phyloP scores from a whole-genome alignment of 306 rosid genomes.

The Inga laurina region DNA sequence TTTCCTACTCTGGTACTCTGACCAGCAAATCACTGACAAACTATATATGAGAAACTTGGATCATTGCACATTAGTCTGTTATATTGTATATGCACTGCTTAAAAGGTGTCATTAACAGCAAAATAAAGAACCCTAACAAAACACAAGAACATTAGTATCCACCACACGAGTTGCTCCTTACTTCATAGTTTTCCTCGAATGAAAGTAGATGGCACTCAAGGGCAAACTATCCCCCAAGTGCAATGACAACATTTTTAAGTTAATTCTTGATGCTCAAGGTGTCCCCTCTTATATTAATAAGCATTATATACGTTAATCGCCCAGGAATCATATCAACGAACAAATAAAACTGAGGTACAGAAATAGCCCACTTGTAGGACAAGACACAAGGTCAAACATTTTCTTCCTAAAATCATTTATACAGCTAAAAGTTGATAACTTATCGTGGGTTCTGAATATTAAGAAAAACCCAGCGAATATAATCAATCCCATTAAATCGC shows the following conservation, averaged over 20 bases:
- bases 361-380: background rate
- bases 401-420: background rate
- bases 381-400: background rate
- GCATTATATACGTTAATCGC: slow-evolving; percentile 23
- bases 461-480: background rate
- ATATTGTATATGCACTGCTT: background rate
- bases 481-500: background rate
- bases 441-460: background rate
- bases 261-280: background rate
- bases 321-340: background rate
- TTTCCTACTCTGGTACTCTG: background rate
- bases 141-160: slow-evolving; percentile 7
- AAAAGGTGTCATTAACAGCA: background rate
- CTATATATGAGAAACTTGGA: background rate
- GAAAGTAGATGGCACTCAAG: background rate
- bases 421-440: background rate
- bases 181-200: background rate
- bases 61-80: background rate
- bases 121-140: background rate
- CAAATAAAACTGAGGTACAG: background rate
- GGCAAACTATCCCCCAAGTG: background rate
- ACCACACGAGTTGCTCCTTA: background rate
- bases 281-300: slow-evolving; percentile 1
- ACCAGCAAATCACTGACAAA: background rate
- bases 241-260: background rate